Conservation (phyloP, 108 stramenopile genomes). For the Ochromonas danica region DNA sequence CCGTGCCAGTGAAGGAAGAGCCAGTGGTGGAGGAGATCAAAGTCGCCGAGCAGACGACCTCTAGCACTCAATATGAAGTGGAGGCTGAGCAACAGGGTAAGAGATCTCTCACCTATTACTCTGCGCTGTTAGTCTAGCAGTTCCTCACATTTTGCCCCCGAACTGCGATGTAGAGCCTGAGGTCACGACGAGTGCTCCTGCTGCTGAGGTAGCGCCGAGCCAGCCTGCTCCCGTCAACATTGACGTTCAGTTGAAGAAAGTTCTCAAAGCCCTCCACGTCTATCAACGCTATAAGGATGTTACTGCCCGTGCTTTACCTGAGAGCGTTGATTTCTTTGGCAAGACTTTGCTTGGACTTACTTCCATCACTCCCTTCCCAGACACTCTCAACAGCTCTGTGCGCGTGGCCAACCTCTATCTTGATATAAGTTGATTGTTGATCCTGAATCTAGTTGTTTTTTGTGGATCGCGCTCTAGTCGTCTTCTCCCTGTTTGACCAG, state of each 20-base stretch:
- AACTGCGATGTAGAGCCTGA: too few relatives aligned
- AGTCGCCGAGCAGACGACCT: background rate
- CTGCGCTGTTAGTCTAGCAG: background rate
- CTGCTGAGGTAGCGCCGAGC: too few relatives aligned
- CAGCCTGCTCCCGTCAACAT: background rate
- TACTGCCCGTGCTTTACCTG: background rate
- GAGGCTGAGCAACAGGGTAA: background rate
- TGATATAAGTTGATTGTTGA: background rate
- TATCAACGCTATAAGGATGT: background rate
- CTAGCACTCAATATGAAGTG: background rate
- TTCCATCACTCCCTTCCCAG: background rate
- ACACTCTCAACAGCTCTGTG: background rate
- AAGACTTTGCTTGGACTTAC: background rate
- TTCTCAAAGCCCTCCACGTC: constrained; percentile 7
- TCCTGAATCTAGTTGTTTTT: background rate
- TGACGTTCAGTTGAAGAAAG: background rate
- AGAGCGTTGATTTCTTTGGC: background rate
- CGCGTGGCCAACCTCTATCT: constrained; percentile 1
- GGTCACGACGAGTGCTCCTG: too few relatives aligned
- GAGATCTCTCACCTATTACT: background rate
- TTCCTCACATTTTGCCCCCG: background rate
- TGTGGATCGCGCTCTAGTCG: background rate
- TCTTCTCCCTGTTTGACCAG: background rate
- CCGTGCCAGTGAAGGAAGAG: background rate
- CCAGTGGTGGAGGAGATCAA: background rate